Conservation (phyloP, 495 filamentous ascomycete species). For the Neurospora sp. region DNA sequence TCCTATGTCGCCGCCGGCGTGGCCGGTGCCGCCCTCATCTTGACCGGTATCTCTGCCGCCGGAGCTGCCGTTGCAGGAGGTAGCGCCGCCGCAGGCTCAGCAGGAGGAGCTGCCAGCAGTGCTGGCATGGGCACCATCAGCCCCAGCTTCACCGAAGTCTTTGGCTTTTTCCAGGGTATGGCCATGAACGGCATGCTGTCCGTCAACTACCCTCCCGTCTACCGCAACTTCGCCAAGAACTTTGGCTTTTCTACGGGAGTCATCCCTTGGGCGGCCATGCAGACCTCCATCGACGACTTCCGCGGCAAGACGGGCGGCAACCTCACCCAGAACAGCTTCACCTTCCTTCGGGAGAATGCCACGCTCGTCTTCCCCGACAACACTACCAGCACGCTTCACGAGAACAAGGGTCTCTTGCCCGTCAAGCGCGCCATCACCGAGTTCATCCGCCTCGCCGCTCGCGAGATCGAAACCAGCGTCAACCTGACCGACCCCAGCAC, state of each 20-base stretch:
- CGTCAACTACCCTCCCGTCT: conserved; percentile 75
- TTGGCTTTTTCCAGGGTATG: conserved; percentile 86
- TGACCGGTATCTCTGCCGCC: conserved; percentile 64
- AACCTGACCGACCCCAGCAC: conserved; percentile 27
- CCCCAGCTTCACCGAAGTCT: conserved; percentile 77
- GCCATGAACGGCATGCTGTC: conserved; percentile 95
- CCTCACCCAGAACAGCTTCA: conserved; percentile 66
- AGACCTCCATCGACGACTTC: conserved; percentile 78
- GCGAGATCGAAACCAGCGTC: conserved; percentile 41
- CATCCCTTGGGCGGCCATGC: conserved; percentile 71
- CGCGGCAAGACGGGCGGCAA: conserved; percentile 74
- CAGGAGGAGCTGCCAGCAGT: conserved; percentile 33
- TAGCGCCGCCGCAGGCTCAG: conserved; percentile 19
- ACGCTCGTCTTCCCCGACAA: conserved; percentile 56
- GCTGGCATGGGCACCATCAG: conserved; percentile 60
- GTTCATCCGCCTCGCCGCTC: conserved; percentile 36
- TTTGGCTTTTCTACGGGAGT: conserved; percentile 88
- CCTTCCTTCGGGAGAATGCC: conserved; percentile 55
- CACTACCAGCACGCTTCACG: conserved; percentile 27
- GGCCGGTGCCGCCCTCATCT: conserved; percentile 70
- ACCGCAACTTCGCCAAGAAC: conserved; percentile 80
- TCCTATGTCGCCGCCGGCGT: conserved; percentile 80
- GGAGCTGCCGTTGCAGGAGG: conserved; percentile 46
- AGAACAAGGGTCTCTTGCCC: conserved; percentile 17
- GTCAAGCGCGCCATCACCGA: conserved; percentile 47